These are phyloP conservation scores for Vicia villosa DNA, from an alignment of 306 rosid species.

Conservation along the genomic window DNA sequence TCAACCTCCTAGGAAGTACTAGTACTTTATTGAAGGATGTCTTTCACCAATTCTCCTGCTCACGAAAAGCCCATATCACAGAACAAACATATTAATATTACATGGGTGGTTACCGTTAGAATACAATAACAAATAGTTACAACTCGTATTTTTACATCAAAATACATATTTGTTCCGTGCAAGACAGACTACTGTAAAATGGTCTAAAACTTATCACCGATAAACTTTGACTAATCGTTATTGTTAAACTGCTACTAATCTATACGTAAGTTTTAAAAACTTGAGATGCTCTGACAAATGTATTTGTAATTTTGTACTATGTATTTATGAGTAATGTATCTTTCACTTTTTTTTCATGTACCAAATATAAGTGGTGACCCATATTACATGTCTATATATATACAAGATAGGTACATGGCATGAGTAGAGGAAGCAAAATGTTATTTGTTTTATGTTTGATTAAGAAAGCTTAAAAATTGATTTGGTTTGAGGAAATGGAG, in stretches of 20 bases:
- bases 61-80: neutral
- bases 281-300: too few relatives aligned
- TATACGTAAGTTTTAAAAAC: too few relatives aligned
- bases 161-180: too few relatives aligned
- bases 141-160: too few relatives aligned
- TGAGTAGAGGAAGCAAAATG: neutral
- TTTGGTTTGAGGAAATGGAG: slow-evolving; percentile 42
- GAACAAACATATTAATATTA: neutral
- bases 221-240: too few relatives aligned
- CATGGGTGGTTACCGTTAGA: neutral
- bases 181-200: too few relatives aligned
- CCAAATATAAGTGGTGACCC: neutral
- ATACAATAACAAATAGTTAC: neutral
- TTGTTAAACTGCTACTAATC: too few relatives aligned
- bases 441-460: neutral
- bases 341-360: too few relatives aligned
- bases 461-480: too few relatives aligned
- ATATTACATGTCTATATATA: neutral
- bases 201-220: too few relatives aligned
- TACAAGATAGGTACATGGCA: neutral
- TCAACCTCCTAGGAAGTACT: neutral
- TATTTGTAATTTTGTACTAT: too few relatives aligned
- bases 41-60: neutral
- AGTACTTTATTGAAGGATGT: neutral
- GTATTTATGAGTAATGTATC: too few relatives aligned